These are phyloP conservation scores for Huntiella decipiens DNA, from an alignment of 2,329 filamentous ascomycete genomes.

Conservation along the genomic window DNA sequence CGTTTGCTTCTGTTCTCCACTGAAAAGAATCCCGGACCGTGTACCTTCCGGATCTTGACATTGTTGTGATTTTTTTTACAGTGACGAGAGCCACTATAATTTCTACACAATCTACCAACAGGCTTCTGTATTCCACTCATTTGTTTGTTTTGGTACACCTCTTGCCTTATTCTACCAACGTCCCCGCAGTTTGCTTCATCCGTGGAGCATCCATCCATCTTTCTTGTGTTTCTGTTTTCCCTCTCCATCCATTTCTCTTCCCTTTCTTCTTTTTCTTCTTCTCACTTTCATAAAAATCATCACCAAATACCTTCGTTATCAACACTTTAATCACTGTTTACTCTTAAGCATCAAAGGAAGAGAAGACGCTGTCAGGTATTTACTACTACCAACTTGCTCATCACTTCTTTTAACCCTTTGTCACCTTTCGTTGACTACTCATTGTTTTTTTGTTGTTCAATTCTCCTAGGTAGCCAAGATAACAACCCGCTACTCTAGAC, in stretches of 20 bases:
- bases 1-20: no score
- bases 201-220: no score
- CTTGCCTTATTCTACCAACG: background rate
- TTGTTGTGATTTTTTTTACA: no score
- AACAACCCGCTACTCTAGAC: constrained; percentile 1
- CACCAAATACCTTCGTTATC: background rate
- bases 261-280: constrained; percentile 1
- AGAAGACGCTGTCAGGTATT: no score
- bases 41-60: no score
- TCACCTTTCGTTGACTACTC: background rate
- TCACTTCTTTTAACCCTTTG: no score
- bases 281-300: background rate
- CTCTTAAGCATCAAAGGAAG: background rate
- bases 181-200: no score
- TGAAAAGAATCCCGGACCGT: no score
- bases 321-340: background rate
- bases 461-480: background rate
- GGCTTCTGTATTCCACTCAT: background rate
- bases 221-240: background rate
- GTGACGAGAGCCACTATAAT: no score
- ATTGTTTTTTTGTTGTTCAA: background rate
- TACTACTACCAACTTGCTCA: no score
- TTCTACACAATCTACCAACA: no score
- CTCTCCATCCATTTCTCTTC: background rate
- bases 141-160: background rate